These are phyloP conservation scores for Pholiota adiposa DNA, from an alignment of 1,284 basidiomycete genomes.

Conservation along the genomic window DNA sequence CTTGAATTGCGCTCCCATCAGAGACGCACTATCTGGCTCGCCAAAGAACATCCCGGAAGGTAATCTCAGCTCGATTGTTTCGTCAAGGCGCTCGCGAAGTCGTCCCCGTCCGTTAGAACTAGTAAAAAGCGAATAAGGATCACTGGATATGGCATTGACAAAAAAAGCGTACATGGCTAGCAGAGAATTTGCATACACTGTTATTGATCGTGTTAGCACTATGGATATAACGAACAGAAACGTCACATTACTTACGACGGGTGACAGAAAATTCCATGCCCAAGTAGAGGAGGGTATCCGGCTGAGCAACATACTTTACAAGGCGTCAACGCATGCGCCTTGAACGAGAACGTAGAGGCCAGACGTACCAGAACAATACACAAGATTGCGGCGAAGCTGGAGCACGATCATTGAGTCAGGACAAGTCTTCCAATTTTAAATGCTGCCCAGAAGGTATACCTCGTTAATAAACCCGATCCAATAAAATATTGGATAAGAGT, in stretches of 20 bases:
- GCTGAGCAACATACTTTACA: conserved; percentile 30
- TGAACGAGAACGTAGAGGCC: background rate
- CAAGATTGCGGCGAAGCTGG: conserved; percentile 30
- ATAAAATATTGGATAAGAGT: conserved; percentile 33
- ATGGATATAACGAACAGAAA: background rate
- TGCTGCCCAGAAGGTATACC: too few species aligned
- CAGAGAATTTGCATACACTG: conserved; percentile 33
- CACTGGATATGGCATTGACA: background rate
- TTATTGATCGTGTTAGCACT: background rate
- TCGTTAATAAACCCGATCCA: conserved; percentile 32
- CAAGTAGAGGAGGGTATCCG: conserved; percentile 31
- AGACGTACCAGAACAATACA: conserved; percentile 31
- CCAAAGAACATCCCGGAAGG: conserved; percentile 20
- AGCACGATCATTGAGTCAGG: too few species aligned
- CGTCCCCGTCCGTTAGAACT: conserved; percentile 27
- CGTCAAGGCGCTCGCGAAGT: conserved; percentile 22
- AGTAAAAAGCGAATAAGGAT: background rate
- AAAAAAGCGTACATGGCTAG: conserved; percentile 25
- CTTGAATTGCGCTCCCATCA: conserved; percentile 11
- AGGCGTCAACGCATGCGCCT: background rate
- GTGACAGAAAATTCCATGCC: conserved; percentile 33
- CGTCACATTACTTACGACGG: conserved; percentile 25
- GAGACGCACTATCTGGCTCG: conserved; percentile 20
- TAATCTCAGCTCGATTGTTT: conserved; percentile 22
- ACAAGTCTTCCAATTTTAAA: too few species aligned